Evolutionary conservation across 148 eudicot genomes (phyloP), one percentile per base, ranked within the genome.

Genomic region (Persicaria tinctoria): DNA sequence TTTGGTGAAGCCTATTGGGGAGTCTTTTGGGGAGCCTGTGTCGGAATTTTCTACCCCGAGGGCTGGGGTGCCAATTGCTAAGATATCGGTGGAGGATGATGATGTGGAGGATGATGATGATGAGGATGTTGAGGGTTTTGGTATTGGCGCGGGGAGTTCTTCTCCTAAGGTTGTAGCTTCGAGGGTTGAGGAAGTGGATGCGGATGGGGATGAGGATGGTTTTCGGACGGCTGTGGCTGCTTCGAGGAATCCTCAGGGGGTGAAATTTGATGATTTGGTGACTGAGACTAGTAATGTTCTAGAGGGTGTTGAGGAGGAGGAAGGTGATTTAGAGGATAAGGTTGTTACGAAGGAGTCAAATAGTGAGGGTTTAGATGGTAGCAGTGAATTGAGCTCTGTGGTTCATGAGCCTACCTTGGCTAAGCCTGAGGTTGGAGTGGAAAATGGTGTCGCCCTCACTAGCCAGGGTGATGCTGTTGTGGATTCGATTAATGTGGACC

Each of bases 61-160:
- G 59, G 73, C 70, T 5, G 68, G 55, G 47, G 76, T 57, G 60
- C 88, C 89, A 11, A 78, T 77, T 5, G 89, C 85, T 49, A 77
- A 83, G 74, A 84, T 76, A 14, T 71, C 82, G 38, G 72, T 9
- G 9, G 85, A 79, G 46, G 86, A 78, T 73, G 89, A 80, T 72
- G 86, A 55, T 9, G 27, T 23, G 27, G 91, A 84, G 27, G 74
- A 78, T 38, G 77, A n/a, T 47, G 83, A 51, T 17, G 59, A 46
- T 18, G 83, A 55, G 45, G 73, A 56, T 70, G 84, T 46, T 63
- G 74, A n/a, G 55, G 75, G 49, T 69, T 69, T 17, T 45, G 74
- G 56, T 70, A 70, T 7, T 38, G 79, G 18, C 75, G 74, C 16
- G 50, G 59, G 68, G 20, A 73, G 32, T 59, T 78, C 68, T 81